phyloP scores from a whole-genome alignment of 140 eudicot genomes.

The Erigeron philadelphicus region DNA sequence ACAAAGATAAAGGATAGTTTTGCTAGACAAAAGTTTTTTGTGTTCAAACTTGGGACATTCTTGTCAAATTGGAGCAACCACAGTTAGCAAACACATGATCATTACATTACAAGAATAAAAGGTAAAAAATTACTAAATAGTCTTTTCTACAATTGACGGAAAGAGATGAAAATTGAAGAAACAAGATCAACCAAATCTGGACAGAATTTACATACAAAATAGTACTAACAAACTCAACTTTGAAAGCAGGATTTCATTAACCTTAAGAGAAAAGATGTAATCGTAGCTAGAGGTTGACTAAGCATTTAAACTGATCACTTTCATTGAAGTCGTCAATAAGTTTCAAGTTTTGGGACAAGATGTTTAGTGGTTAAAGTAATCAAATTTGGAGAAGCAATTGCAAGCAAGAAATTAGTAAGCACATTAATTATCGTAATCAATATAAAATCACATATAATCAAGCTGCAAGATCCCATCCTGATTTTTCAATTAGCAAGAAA shows the following conservation, averaged over 20 bases:
- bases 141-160: not conserved
- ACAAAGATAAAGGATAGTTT: not conserved
- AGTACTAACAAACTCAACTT: not conserved
- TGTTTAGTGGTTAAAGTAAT: not conserved
- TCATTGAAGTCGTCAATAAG: not conserved
- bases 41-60: not conserved
- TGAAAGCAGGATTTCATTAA: not conserved
- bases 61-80: not conserved
- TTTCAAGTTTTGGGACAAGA: not conserved
- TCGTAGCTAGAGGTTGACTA: not conserved
- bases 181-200: not conserved
- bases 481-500: not conserved
- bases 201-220: not conserved
- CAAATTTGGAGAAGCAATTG: not conserved
- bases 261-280: not conserved
- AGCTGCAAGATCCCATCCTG: not conserved
- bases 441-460: not conserved
- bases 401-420: not conserved
- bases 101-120: not conserved
- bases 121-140: not conserved
- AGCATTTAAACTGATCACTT: not conserved
- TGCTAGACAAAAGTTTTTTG: not conserved
- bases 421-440: not conserved
- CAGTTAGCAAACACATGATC: not conserved
- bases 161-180: not conserved